These are phyloP conservation scores for Aspergillus pseudoglaucus DNA, from an alignment of 2,329 filamentous ascomycete species.

Conservation along the genomic window DNA sequence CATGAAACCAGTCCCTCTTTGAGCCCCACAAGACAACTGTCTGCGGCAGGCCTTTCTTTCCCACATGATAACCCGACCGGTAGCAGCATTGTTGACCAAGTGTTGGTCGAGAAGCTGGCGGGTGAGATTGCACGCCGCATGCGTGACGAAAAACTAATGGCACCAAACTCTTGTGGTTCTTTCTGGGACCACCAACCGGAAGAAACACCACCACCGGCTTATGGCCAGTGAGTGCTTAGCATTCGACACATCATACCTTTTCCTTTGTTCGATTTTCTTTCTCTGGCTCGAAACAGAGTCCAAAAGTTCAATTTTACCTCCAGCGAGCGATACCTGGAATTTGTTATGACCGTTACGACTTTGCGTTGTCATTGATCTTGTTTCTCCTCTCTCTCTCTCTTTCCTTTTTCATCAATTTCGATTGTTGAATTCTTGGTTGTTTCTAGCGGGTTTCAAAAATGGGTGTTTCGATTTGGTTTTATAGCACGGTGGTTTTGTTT, in stretches of 20 bases:
- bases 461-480: not conserved
- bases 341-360: slow-evolving; percentile 17
- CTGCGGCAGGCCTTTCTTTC: slow-evolving; percentile 31
- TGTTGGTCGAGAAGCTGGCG: slow-evolving; percentile 63
- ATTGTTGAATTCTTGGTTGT: not conserved
- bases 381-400: slow-evolving; percentile 14
- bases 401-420: not conserved
- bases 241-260: not conserved
- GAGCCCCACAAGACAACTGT: slow-evolving; percentile 18
- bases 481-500: slow-evolving; percentile 12
- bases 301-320: slow-evolving; percentile 1
- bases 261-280: slow-evolving; percentile 8
- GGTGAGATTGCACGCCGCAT: slow-evolving; percentile 79
- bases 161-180: slow-evolving; percentile 24
- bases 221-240: slow-evolving; percentile 31
- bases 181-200: slow-evolving; percentile 34
- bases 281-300: not conserved
- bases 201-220: slow-evolving; percentile 38
- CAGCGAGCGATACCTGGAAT: slow-evolving; percentile 12
- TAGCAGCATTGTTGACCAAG: slow-evolving; percentile 40
- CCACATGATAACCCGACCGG: slow-evolving; percentile 21
- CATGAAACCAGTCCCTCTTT: slow-evolving; percentile 22
- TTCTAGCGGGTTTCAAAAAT: not conserved
- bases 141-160: slow-evolving; percentile 67
- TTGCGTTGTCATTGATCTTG: slow-evolving; percentile 11